Evolutionary conservation across 2,329 filamentous ascomycete genomes (phyloP).

Genomic region (Elsinoe perseae): DNA sequence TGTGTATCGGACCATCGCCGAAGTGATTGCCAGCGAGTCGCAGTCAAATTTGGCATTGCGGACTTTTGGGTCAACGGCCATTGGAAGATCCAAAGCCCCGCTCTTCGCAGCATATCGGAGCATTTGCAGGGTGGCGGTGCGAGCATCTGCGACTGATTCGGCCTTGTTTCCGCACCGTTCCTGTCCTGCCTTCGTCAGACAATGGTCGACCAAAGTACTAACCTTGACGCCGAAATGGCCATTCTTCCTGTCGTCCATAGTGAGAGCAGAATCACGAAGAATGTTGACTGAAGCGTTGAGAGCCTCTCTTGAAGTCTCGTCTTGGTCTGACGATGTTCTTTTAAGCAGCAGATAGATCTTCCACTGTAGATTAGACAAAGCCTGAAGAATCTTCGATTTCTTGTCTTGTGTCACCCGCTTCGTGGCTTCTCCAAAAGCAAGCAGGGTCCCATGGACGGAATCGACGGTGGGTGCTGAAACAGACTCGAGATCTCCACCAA

Average conservation of each 20-base stretch:
- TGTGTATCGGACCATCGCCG: not conserved
- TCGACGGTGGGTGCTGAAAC: not conserved
- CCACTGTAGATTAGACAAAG: slow-evolving; percentile 12
- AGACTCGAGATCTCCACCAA: too few relatives aligned
- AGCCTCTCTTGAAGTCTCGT: not conserved
- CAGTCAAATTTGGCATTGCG: not conserved
- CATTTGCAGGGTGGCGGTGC: not conserved
- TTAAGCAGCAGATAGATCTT: not conserved
- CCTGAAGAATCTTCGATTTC: not conserved
- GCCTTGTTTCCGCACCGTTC: too few relatives aligned
- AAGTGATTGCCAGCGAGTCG: not conserved
- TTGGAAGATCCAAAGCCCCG: not conserved
- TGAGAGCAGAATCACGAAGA: not conserved
- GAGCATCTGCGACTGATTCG: not conserved
- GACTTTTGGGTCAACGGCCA: not conserved
- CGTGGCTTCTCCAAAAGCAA: not conserved
- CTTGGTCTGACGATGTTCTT: not conserved
- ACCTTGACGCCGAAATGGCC: not conserved
- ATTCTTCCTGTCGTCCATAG: not conserved
- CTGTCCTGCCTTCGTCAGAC: not conserved
- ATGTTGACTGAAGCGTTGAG: not conserved
- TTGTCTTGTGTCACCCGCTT: not conserved
- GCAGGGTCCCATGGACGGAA: not conserved
- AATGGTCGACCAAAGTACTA: not conserved
- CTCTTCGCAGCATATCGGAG: not conserved